Evolutionary conservation across 169 alveolate species (phyloP), one percentile per base, ranked within the genome.

Genomic region (Plasmodium inui): DNA sequence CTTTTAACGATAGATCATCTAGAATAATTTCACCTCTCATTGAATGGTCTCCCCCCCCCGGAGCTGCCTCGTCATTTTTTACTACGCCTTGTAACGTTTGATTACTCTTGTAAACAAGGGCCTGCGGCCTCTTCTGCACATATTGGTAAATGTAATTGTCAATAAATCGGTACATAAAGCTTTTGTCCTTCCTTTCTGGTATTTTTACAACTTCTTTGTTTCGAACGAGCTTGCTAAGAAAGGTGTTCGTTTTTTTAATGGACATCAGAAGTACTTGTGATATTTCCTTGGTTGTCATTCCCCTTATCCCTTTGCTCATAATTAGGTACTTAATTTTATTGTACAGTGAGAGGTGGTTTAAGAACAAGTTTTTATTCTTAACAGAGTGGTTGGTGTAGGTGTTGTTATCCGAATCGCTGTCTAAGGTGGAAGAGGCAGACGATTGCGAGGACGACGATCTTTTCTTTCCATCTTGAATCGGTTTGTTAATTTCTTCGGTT

Each of bases 111-210:
- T 12, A 1, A n/a, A n/a, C 14, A 67, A 67, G 30, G 37, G 76
- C 39, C 5, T 14, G 61, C 6, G 84, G 84, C 22, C 34, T 89
- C 26, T 89, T 89, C 53, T 89, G 94, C 71, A 89, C 41, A 79
- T 89, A 89, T 22, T 89, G 90, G 71, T 89, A 89, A 12, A 89
- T 89, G 39, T 61, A 41, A 39, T 79, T 89, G 50, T 89, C 90
- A 61, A 89, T 50, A 89, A 89, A 89, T 73, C 94, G 9, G 74
- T 79, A 89, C 94, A 89, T 89, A 70, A 89, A 89, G 53, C 84
- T 78, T 89, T 89, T 89, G 72, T 89, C 82, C 72, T 89, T 78
- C 70, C 94, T 26, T 79, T 89, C 94, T 1, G 94, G 94, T 41
- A 89, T 80, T 79, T 89, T 89, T 32, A 89, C 82, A 79, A 89